Conservation (phyloP, 225 moss, liverwort and hornwort genomes). For the Takakia lepidozioides region DNA sequence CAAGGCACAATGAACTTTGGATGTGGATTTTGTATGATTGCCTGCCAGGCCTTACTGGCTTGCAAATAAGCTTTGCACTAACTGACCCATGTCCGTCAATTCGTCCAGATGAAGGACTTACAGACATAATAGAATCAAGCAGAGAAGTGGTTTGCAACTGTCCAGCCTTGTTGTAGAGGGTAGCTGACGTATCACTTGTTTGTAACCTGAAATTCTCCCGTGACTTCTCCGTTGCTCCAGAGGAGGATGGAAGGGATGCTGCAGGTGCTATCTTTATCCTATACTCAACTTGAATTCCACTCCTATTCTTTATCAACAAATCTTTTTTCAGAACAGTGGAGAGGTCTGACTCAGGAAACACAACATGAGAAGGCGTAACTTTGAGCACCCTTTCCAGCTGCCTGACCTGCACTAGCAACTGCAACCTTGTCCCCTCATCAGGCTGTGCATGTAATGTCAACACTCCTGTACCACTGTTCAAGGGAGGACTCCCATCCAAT, state of each 20-base stretch:
- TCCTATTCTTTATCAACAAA: conserved; percentile 58
- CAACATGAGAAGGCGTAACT: conserved; percentile 43
- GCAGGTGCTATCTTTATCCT: conserved; percentile 17
- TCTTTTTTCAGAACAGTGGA: conserved; percentile 53
- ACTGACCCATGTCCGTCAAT: conserved; percentile 46
- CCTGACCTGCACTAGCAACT: conserved; percentile 55
- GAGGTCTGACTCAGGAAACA: conserved; percentile 75
- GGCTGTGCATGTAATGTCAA: conserved; percentile 68
- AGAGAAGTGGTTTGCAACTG: conserved; percentile 15
- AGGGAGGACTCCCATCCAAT: conserved; percentile 15
- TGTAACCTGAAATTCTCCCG: conserved; percentile 12
- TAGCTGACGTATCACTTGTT: conserved; percentile 16
- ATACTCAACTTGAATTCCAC: conserved; percentile 34
- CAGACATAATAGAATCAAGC: conserved; percentile 44
- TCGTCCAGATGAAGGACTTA: conserved; percentile 51
- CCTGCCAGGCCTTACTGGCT: conserved; percentile 74
- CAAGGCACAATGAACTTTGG: conserved; percentile 50
- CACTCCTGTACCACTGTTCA: conserved; percentile 38
- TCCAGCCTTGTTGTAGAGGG: conserved; percentile 12
- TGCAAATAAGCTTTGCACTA: conserved; percentile 45
- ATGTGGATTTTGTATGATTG: conserved; percentile 49
- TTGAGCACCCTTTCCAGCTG: conserved; percentile 55
- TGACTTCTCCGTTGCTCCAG: conserved; percentile 12
- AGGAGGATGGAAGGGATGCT: conserved; percentile 1
- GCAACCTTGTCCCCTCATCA: conserved; percentile 43